Evolutionary conservation across 805 yeast species (phyloP).

Genomic region (Saturnispora galanensis): DNA sequence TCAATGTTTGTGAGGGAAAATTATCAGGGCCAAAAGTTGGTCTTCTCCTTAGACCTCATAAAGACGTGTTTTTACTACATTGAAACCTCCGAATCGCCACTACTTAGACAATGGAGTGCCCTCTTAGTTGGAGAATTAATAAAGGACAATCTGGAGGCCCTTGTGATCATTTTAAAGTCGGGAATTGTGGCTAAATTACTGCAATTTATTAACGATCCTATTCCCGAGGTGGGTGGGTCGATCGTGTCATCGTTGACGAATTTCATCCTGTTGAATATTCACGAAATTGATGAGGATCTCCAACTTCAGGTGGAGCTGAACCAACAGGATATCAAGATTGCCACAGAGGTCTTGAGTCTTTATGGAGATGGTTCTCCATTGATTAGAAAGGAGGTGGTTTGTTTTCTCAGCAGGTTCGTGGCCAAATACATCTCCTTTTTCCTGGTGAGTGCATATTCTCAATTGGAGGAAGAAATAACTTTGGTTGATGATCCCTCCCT

Average conservation of each 20-base stretch:
- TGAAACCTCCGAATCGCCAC: constrained; percentile 69
- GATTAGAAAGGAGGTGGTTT: constrained; percentile 77
- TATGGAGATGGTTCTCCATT: constrained; percentile 84
- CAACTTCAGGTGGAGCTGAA: constrained; percentile 34
- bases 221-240: constrained; percentile 91
- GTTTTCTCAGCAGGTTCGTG: constrained; percentile 67
- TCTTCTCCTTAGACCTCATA: constrained; percentile 65
- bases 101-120: constrained; percentile 88
- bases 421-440: constrained; percentile 62
- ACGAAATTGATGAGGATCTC: constrained; percentile 24
- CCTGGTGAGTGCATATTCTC: constrained; percentile 77
- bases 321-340: constrained; percentile 61
- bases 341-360: constrained; percentile 54
- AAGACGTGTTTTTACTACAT: constrained; percentile 57
- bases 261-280: constrained; percentile 41
- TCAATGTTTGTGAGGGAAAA: constrained; percentile 77
- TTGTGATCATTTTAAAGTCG: constrained; percentile 57
- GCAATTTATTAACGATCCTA: constrained; percentile 67
- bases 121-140: constrained; percentile 70
- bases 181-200: constrained; percentile 50
- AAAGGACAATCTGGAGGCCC: constrained; percentile 63
- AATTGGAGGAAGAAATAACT: constrained; percentile 70
- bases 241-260: constrained; percentile 63
- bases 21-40: constrained; percentile 67
- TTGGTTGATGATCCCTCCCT: constrained; percentile 51